A percentile compares a stretch with the other conserved stretches of the same genome.
Conservation (phyloP, 2,329 filamentous ascomycete genomes). For the Alternaria hordeiaustralica region DNA sequence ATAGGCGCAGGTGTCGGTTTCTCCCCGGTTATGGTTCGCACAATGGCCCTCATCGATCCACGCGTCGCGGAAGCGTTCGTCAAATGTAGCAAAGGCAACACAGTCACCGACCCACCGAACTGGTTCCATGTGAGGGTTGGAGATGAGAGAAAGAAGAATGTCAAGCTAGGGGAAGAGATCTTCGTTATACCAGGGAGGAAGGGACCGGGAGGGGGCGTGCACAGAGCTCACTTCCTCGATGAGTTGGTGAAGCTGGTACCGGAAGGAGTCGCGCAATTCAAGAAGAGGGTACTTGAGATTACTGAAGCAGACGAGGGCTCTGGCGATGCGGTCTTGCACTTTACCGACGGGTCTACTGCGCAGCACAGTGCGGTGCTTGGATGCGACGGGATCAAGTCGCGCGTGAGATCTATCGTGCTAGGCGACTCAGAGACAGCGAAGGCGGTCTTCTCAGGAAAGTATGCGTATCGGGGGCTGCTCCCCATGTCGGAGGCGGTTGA, state of each 20-base stretch:
- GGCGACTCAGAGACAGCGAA: constrained; percentile 50
- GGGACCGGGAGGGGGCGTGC: constrained; percentile 47
- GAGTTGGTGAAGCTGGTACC: constrained; percentile 58
- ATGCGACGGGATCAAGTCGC: constrained; percentile 69
- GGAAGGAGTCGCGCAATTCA: constrained; percentile 48
- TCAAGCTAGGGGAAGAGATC: constrained; percentile 22
- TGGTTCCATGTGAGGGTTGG: constrained; percentile 36
- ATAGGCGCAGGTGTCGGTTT: constrained; percentile 66
- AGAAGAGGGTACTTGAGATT: constrained; percentile 45
- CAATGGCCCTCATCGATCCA: constrained; percentile 53
- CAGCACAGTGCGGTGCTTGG: constrained; percentile 61
- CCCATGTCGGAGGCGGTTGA: constrained; percentile 62
- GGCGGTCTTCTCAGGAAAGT: constrained; percentile 63
- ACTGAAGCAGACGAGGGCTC: constrained; percentile 31
- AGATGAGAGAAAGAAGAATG: constrained; percentile 30
- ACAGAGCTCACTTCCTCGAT: constrained; percentile 59
- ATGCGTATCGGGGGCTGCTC: constrained; percentile 67
- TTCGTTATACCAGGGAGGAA: constrained; percentile 32
- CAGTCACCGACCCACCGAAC: constrained; percentile 17
- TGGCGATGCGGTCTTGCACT: constrained; percentile 41
- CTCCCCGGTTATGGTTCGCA: constrained; percentile 31
- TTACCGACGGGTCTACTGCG: constrained; percentile 55
- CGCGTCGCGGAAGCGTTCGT: constrained; percentile 32
- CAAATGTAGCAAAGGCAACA: constrained; percentile 10
- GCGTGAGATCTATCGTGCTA: constrained; percentile 60